Conservation (phyloP, 83 land plant genomes). For the Picea mariana region DNA sequence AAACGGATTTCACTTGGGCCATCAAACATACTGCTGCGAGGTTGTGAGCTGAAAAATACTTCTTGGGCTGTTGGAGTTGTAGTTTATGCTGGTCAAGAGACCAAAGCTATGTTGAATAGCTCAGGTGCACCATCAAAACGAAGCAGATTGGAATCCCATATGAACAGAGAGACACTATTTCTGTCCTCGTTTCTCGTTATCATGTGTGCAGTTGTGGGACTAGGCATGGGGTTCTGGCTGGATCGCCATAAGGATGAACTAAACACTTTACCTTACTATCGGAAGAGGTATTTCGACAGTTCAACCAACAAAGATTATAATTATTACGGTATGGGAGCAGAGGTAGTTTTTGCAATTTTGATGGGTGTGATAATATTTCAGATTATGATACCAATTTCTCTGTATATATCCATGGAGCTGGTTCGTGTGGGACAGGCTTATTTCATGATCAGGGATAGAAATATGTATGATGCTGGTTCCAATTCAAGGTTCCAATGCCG, state of each 20-base stretch:
- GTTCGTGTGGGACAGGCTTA: constrained; percentile 96
- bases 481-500: constrained; percentile 87
- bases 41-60: constrained; percentile 97
- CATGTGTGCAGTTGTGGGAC: constrained; percentile 70
- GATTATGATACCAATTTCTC: constrained; percentile 93
- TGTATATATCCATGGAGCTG: constrained; percentile 98
- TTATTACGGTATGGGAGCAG: constrained; percentile 71
- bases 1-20: constrained; percentile 80
- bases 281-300: constrained; percentile 35
- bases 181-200: constrained; percentile 65
- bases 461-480: constrained; percentile 70
- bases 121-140: constrained; percentile 96
- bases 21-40: constrained; percentile 85
- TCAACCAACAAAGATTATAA: constrained; percentile 37
- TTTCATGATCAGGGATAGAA: constrained; percentile 81
- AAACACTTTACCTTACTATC: constrained; percentile 49
- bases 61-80: constrained; percentile 87
- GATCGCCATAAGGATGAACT: constrained; percentile 50
- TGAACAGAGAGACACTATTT: constrained; percentile 88
- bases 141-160: constrained; percentile 78
- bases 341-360: constrained; percentile 70
- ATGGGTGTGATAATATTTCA: constrained; percentile 88
- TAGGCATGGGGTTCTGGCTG: constrained; percentile 75
- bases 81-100: constrained; percentile 91
- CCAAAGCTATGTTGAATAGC: constrained; percentile 97